A percentile compares a stretch with the other conserved stretches of the same genome.
Evolutionary conservation across 176 grass and related monocot species (phyloP).

Genomic region (Alloteropsis semialata): DNA sequence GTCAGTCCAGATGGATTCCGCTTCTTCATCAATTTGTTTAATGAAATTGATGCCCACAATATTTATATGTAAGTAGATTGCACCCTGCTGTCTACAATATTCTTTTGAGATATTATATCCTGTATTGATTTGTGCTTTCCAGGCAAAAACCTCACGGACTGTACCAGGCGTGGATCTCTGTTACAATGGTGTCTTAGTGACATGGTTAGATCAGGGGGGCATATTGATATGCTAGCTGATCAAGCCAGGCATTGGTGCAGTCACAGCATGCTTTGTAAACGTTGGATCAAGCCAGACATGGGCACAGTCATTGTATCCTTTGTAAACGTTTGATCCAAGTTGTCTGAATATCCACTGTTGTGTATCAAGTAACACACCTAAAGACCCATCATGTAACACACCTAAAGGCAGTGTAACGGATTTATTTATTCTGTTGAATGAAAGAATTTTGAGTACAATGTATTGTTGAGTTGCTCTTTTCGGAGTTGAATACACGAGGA

Average conservation of each 20-base stretch:
- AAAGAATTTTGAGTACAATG: background rate
- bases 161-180: slow-evolving; percentile 50
- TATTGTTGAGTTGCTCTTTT: background rate
- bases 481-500: background rate
- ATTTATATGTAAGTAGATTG: slow-evolving; percentile 72
- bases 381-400: background rate
- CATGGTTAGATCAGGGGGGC: background rate
- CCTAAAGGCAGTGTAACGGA: background rate
- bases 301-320: no score
- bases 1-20: slow-evolving; percentile 87
- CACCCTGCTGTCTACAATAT: background rate
- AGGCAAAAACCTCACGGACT: slow-evolving; percentile 55
- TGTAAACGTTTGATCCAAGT: no score
- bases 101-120: background rate
- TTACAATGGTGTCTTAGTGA: slow-evolving; percentile 43
- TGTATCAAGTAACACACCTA: background rate
- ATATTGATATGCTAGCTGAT: no score
- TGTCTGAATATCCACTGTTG: no score
- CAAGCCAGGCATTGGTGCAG: no score
- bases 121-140: slow-evolving; percentile 19
- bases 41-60: slow-evolving; percentile 86
- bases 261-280: background rate
- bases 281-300: no score
- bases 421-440: slow-evolving; percentile 13
- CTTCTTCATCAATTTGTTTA: slow-evolving; percentile 91